phyloP scores from a whole-genome alignment of 2,329 filamentous ascomycete species.

The Leptodontidium sp. region DNA sequence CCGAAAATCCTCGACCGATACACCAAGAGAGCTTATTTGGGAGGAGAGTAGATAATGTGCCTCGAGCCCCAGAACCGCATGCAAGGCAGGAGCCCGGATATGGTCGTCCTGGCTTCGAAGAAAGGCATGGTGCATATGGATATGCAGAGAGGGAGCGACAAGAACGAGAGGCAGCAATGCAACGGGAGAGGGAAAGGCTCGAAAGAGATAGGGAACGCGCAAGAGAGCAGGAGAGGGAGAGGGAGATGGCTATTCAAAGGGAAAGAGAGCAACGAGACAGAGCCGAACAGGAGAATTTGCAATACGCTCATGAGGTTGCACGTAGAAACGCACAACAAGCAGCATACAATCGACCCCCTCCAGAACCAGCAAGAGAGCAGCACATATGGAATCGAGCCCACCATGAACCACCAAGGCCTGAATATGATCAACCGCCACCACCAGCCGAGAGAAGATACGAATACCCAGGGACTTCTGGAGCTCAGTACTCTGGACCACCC shows the following conservation, averaged over 20 bases:
- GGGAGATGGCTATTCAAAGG: conserved; percentile 33
- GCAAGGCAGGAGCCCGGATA: conserved; percentile 50
- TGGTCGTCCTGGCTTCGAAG: conserved; percentile 40
- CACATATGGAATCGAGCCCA: conserved; percentile 43
- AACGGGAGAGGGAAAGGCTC: conserved; percentile 38
- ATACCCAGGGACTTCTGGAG: conserved; percentile 38
- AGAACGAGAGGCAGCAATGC: conserved; percentile 46
- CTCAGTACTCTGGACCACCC: conserved; percentile 40
- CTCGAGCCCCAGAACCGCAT: conserved; percentile 42
- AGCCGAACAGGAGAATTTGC: conserved; percentile 31
- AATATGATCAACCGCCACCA: conserved; percentile 33
- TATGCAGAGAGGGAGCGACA: conserved; percentile 59
- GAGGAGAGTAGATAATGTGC: conserved; percentile 34
- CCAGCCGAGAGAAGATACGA: conserved; percentile 40
- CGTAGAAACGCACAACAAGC: conserved; percentile 38
- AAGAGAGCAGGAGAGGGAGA: conserved; percentile 52
- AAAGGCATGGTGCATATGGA: conserved; percentile 52
- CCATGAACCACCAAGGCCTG: conserved; percentile 37
- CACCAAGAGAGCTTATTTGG: conserved; percentile 38
- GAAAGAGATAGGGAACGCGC: conserved; percentile 48
- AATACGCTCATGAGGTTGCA: conserved; percentile 42
- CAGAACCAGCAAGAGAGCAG: conserved; percentile 42
- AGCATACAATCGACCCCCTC: conserved; percentile 34
- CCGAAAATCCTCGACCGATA: conserved; percentile 49
- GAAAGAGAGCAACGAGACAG: conserved; percentile 49